These are phyloP conservation scores for Cephalotrichum gorgonifer DNA, from an alignment of 2,329 filamentous ascomycete species.

Conservation along the genomic window DNA sequence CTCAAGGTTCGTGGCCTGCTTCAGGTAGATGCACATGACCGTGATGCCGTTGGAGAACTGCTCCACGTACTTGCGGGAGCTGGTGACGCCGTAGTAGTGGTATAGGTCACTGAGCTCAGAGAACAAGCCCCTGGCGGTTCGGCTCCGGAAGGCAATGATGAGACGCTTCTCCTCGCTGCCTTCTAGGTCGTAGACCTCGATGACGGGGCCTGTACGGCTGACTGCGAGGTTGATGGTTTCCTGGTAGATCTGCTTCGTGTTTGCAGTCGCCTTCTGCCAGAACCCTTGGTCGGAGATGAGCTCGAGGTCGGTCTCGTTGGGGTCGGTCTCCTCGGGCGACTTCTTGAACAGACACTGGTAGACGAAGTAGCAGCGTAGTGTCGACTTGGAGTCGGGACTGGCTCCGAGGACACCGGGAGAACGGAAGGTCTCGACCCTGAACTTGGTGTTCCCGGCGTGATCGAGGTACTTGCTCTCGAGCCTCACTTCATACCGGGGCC, in stretches of 20 bases:
- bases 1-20: slow-evolving; percentile 52
- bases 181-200: slow-evolving; percentile 95
- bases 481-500: slow-evolving; percentile 86
- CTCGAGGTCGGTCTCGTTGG: slow-evolving; percentile 78
- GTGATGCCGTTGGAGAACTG: slow-evolving; percentile 98
- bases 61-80: slow-evolving; percentile 93
- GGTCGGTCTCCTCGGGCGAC: slow-evolving; percentile 55
- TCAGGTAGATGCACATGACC: slow-evolving; percentile 91
- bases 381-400: slow-evolving; percentile 59
- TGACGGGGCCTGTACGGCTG: slow-evolving; percentile 79
- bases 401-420: slow-evolving; percentile 72
- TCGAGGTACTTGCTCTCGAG: slow-evolving; percentile 96
- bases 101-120: slow-evolving; percentile 92
- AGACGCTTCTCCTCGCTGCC: slow-evolving; percentile 84
- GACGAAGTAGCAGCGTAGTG: slow-evolving; percentile 95
- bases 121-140: slow-evolving; percentile 87
- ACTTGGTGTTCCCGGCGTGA: slow-evolving; percentile 60
- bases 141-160: slow-evolving; percentile 87
- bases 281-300: slow-evolving; percentile 90
- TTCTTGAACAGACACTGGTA: slow-evolving; percentile 92
- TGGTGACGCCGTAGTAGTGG: slow-evolving; percentile 97
- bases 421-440: slow-evolving; percentile 95
- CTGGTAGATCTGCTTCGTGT: slow-evolving; percentile 93
- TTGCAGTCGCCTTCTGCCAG: slow-evolving; percentile 87
- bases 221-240: slow-evolving; percentile 85